Evolutionary conservation across 2,329 filamentous ascomycete genomes (phyloP).

Genomic region (Exophiala dermatitidis): DNA sequence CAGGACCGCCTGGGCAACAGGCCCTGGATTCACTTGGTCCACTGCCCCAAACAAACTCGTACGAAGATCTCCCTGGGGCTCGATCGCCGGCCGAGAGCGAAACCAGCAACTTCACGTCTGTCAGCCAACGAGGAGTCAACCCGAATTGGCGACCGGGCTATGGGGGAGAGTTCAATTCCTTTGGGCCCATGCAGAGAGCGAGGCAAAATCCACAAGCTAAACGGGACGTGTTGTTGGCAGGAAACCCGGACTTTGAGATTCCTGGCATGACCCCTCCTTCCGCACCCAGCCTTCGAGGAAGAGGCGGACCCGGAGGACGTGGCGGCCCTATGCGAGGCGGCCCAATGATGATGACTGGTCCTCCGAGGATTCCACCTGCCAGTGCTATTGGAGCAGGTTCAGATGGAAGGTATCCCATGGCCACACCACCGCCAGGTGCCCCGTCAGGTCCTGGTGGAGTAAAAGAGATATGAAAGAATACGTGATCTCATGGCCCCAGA

Average conservation of each 20-base stretch:
- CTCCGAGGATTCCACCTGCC: constrained; percentile 13
- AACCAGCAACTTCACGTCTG: constrained; percentile 77
- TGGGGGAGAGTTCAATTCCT: constrained; percentile 32
- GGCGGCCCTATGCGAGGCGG: constrained; percentile 13
- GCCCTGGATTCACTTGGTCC: constrained; percentile 12
- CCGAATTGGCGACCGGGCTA: constrained; percentile 67
- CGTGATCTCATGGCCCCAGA: not conserved
- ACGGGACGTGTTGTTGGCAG: constrained; percentile 66
- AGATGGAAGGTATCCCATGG: constrained; percentile 17
- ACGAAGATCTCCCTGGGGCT: constrained; percentile 57
- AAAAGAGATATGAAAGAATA: constrained; percentile 7
- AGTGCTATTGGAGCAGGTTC: constrained; percentile 13
- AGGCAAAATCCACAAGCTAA: constrained; percentile 47
- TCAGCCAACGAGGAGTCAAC: constrained; percentile 82
- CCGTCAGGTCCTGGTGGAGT: constrained; percentile 5
- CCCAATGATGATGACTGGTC: constrained; percentile 13
- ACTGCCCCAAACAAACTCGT: constrained; percentile 34
- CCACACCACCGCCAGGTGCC: constrained; percentile 1
- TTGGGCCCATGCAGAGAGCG: constrained; percentile 38
- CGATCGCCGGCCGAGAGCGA: constrained; percentile 73
- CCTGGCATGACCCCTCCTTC: constrained; percentile 37
- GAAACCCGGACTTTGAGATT: constrained; percentile 80
- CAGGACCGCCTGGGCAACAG: constrained; percentile 28
- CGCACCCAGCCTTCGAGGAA: constrained; percentile 4
- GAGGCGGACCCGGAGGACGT: constrained; percentile 15